Evolutionary conservation across 805 yeast genomes (phyloP), one percentile per base, ranked within the genome.

Genomic region (Metschnikowia shivogae): DNA sequence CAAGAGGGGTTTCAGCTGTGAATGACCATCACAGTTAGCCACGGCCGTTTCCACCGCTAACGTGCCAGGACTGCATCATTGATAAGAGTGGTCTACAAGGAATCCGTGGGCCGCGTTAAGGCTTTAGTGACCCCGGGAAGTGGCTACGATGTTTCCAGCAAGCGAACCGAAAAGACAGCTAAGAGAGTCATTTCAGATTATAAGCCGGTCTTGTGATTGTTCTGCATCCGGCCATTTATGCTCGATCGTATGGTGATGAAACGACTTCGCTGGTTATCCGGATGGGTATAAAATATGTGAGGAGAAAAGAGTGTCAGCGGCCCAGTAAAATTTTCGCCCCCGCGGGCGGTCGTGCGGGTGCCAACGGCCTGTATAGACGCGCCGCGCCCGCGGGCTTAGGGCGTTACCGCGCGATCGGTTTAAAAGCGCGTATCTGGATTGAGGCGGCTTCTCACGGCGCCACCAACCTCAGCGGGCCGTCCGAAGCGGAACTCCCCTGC

Each of bases 151-250:
- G 71, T 71, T 41, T 50, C 73, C 75, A 64, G 63, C 72, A 68
- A 63, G 75, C 75, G 74, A 71, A 71, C 72, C 68, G 64, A 49
- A 42, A 48, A 37, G 49, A 50, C 56, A 49, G 53, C 45, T 19
- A 26, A 39, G 36, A 24, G 43, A 14, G 42, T 48, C 42, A 45
- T 44, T 24, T 54, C 63, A 65, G 72, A 70, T 70, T 68, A 62
- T 64, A 60, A 53, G 57, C 62, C 58, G 60, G 64, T n/a, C 10
- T 9, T 49, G 19, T 27, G 44, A 34, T 48, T 56, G 45, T 45
- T 71, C 74, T 71, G 64, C 75, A 65, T 71, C 71, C 67, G 66
- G 76, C 76, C 76, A 71, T 71, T 71, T 70, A 43, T 71, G 76
- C 76, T 68, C 54, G 56, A 64, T 73, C 65, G 65, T 69, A 71